These are phyloP conservation scores for Neopestalotiopsis rosae DNA, from an alignment of 2,329 filamentous ascomycete genomes.

Conservation along the genomic window DNA sequence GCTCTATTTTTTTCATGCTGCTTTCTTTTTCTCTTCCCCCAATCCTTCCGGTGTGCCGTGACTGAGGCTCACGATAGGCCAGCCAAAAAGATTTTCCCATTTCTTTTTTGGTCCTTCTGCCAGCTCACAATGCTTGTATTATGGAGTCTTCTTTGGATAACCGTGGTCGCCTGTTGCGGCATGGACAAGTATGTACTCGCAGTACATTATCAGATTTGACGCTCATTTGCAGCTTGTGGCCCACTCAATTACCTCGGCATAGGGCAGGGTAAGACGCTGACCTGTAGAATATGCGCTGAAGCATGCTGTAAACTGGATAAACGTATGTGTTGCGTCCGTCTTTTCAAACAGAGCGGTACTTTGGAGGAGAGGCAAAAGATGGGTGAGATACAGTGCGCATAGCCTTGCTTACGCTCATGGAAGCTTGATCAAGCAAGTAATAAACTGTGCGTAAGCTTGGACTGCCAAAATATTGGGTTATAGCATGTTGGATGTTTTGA, in stretches of 20 bases:
- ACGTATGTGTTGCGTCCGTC: background rate
- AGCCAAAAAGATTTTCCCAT: background rate
- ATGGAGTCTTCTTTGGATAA: background rate
- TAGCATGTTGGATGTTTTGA: background rate
- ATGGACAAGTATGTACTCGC: background rate
- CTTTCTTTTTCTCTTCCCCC: background rate
- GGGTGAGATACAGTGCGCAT: background rate
- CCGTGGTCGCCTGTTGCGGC: no score
- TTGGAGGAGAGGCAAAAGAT: background rate
- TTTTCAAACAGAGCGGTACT: background rate
- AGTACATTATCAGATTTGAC: background rate
- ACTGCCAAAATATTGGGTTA: background rate
- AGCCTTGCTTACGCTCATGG: background rate
- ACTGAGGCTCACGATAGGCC: background rate
- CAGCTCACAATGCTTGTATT: background rate
- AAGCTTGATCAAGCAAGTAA: background rate
- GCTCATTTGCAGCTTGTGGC: background rate
- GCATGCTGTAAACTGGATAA: background rate
- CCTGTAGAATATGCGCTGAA: background rate
- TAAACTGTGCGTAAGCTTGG: background rate
- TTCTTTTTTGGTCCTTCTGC: background rate
- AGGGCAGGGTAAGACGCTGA: background rate
- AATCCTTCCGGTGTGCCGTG: background rate
- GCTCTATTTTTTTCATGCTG: no score
- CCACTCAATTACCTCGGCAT: constrained; percentile 1